Base-by-base conservation (phyloP, 2,329 filamentous ascomycete species). In the Trichoderma sp. region DNA sequence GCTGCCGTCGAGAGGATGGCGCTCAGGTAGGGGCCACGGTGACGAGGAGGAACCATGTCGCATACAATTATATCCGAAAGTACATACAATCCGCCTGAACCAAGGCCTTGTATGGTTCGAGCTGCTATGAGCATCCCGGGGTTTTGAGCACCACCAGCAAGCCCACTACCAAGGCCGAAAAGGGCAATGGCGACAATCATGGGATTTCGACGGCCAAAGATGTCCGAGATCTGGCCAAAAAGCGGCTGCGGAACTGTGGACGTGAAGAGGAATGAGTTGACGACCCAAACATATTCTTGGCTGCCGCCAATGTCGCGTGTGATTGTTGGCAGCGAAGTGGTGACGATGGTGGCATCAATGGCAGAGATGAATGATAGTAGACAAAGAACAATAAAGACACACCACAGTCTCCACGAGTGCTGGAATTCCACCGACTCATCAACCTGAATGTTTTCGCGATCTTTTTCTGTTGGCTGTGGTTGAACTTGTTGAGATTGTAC, bases 91-190 rank as follows among this genome's bases (percentile, higher is more conserved):
- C 78, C 78, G 0, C 76, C 78, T 60, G 74, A 75, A 4, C 78
- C 78, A 4, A 78, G 63, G 1, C 87, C 87, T 70, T 89, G 86
- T 3, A 88, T 71, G 2, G 57, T 70, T 6, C 78, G 76, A 1
- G 79, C 80, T 4, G 80, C 80, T 7, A 90, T 86, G 1, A 89
- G 76, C 74, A 85, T 82, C 0, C 76, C 75, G 0, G 78, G 80
- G 3, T 74, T 81, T 0, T 77, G 80, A 0, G 86, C 82, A 0
- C 80, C 82, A 0, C 85, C 86, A 9, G 79, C 79, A 5, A 88
- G 80, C 0, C 81, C 84, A 70, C 86, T 88, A 0, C 88, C 88
- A 0, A 89, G 74, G 0, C 80, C 81, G 72, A 89, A 89, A 1
- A 87, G 73, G 12, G 77, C 79, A 1, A 88, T 81, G 3, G 84